These are phyloP conservation scores for Pisolithus thermaeus DNA, from an alignment of 1,284 basidiomycete genomes.

Conservation along the genomic window DNA sequence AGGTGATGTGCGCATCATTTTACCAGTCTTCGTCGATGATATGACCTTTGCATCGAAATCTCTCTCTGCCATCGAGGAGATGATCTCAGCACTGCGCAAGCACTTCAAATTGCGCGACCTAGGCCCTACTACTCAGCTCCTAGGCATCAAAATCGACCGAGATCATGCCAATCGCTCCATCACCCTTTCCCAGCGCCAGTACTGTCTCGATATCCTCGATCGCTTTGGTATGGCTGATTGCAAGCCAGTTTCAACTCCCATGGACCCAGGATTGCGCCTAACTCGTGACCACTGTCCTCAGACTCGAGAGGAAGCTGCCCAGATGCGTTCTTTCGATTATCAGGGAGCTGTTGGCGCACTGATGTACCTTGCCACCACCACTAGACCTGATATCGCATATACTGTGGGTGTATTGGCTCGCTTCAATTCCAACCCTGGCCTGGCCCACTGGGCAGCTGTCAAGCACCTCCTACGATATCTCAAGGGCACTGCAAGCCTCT, in stretches of 20 bases:
- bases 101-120: conserved; percentile 35
- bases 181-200: neutral
- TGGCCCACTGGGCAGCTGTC: neutral
- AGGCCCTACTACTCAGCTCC: conserved; percentile 26
- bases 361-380: conserved; percentile 16
- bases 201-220: conserved; percentile 23
- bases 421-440: neutral
- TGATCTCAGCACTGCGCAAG: conserved; percentile 19
- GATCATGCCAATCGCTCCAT: conserved; percentile 14
- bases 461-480: neutral
- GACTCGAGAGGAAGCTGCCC: too few relatives aligned
- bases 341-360: conserved; percentile 7
- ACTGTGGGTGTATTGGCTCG: neutral
- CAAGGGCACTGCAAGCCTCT: neutral
- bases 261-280: too few relatives aligned
- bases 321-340: neutral
- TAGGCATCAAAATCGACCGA: conserved; percentile 32
- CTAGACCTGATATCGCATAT: conserved; percentile 5
- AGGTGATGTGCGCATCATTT: conserved; percentile 11
- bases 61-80: conserved; percentile 8
- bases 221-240: neutral
- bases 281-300: too few relatives aligned
- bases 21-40: conserved; percentile 4
- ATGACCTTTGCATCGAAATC: conserved; percentile 4
- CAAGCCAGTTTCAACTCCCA: too few relatives aligned